phyloP scores from a whole-genome alignment of 2,329 filamentous ascomycete genomes.

The Fusarium sp. region DNA sequence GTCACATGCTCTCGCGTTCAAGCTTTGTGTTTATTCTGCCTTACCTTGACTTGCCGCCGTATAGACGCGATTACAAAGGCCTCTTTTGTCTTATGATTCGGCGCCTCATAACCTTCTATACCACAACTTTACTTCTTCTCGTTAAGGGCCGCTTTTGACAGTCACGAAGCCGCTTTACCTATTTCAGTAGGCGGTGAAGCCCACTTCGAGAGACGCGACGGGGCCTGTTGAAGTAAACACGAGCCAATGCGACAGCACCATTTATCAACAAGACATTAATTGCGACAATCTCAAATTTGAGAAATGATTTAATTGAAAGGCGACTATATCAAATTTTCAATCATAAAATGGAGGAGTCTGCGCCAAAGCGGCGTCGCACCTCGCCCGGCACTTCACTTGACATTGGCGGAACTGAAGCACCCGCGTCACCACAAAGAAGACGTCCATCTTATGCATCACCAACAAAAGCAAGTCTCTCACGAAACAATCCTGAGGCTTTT shows the following conservation, averaged over 20 bases:
- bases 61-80: not conserved
- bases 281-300: conserved; percentile 1
- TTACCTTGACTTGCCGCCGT: not conserved
- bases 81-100: not conserved
- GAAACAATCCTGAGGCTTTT: conserved; percentile 71
- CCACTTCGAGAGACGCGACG: conserved; percentile 46
- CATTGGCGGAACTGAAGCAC: conserved; percentile 44
- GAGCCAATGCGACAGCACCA: conserved; percentile 42
- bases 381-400: conserved; percentile 62
- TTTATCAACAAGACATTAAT: conserved; percentile 15
- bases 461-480: conserved; percentile 72
- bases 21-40: not conserved
- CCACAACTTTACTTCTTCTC: not conserved
- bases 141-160: not conserved
- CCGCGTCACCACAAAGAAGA: conserved; percentile 49
- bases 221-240: conserved; percentile 46
- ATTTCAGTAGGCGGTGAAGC: conserved; percentile 46
- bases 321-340: not conserved
- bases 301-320: conserved; percentile 31
- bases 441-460: conserved; percentile 76
- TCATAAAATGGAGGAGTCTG: conserved; percentile 64
- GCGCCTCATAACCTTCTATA: not conserved
- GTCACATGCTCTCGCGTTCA: conserved; percentile 39
- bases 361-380: conserved; percentile 74
- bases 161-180: conserved; percentile 9